Evolutionary conservation across 306 rosid species (phyloP), one percentile per base, ranked within the genome.

Genomic region (Rosa rugosa): DNA sequence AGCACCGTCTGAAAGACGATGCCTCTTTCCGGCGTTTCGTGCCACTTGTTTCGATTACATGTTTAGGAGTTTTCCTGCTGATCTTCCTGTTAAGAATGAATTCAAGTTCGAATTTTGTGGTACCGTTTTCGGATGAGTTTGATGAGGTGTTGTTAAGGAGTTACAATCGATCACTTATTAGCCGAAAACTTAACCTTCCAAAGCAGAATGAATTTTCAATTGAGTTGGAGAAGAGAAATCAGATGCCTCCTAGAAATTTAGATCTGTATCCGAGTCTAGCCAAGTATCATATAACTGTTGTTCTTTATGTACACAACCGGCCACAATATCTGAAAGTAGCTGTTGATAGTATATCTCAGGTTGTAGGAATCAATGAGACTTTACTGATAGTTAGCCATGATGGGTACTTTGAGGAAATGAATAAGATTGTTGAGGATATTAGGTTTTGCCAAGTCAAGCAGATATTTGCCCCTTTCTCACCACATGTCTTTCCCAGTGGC

Each of bases 231-330:
- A 87, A 82, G 86, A 73, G 85, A 54, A 96, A 96, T 71, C 77
- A 68, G 56, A 69, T 89, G 84, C 93, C 91, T 38, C 97, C 98
- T 20, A 89, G 90, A 80, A 96, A 96, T 82, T 67, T 82, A 82
- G 98, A 96, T 93, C 86, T 89, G 47, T 91, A 85, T 81, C 98
- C 98, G 4, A 90, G 56, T 25, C 90, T 96, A 53, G 87, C 86
- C 42, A 80, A 82, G 77, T 90, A 88, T 85, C 94, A 80, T 71
- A 88, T 91, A 51, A 38, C 91, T 62, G 83, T 96, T 56, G 98
- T 96, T 82, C 78, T 96, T 71, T 96, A 96, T 76, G 99, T 96
- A 42, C 98, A 96, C 83, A 96, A 93, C 78, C 88, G 99, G 49
- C 92, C 98, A 12, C 94, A 90, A 69, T 96, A 96, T 89, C 88